A percentile compares a stretch with the other conserved stretches of the same genome.
phyloP scores from a whole-genome alignment of 495 filamentous ascomycete genomes.

The Neurospora cerealis region DNA sequence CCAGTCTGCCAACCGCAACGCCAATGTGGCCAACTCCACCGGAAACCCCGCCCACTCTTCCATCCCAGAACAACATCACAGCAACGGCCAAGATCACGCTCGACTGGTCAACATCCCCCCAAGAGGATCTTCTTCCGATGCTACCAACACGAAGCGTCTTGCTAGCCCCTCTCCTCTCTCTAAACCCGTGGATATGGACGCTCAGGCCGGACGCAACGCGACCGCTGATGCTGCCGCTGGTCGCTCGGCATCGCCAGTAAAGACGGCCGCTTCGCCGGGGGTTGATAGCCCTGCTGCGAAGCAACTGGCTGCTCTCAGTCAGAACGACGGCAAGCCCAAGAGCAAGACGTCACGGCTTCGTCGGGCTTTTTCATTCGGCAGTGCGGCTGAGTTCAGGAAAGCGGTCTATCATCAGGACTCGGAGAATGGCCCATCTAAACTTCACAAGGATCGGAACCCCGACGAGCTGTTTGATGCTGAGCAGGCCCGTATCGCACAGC shows the following conservation, averaged over 20 bases:
- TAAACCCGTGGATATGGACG: slow-evolving; percentile 58
- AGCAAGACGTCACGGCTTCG: slow-evolving; percentile 85
- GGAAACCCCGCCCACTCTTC: slow-evolving; percentile 38
- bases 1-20: slow-evolving; percentile 40
- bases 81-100: slow-evolving; percentile 39
- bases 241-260: slow-evolving; percentile 19
- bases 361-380: slow-evolving; percentile 94
- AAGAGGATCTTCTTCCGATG: slow-evolving; percentile 60
- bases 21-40: slow-evolving; percentile 32
- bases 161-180: slow-evolving; percentile 81
- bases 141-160: slow-evolving; percentile 46
- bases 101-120: slow-evolving; percentile 56
- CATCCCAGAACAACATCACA: slow-evolving; percentile 27
- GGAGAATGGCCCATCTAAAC: slow-evolving; percentile 48
- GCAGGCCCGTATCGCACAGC: slow-evolving; percentile 79
- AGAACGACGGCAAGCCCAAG: slow-evolving; percentile 54
- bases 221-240: slow-evolving; percentile 17
- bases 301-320: slow-evolving; percentile 70
- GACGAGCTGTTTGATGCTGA: slow-evolving; percentile 58
- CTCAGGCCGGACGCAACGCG: slow-evolving; percentile 22
- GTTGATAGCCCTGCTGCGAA: slow-evolving; percentile 61
- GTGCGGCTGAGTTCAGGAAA: slow-evolving; percentile 81
- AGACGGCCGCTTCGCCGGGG: slow-evolving; percentile 20
- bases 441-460: slow-evolving; percentile 66
- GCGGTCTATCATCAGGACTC: slow-evolving; percentile 50